These are phyloP conservation scores for Monosporozyma solicola DNA, from an alignment of 805 yeast genomes.

Conservation along the genomic window DNA sequence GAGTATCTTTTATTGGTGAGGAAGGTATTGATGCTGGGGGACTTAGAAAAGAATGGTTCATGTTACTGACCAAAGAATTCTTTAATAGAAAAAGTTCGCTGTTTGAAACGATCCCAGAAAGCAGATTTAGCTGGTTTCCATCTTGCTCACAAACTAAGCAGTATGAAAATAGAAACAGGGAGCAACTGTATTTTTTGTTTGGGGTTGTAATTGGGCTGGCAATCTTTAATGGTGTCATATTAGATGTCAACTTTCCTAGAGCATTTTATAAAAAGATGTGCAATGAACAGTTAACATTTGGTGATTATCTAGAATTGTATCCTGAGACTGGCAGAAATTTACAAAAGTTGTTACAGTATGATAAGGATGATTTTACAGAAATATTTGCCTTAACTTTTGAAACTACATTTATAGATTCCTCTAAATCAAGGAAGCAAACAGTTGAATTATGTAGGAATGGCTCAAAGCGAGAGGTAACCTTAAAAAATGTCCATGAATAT, in stretches of 20 bases:
- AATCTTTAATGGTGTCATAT: slow-evolving; percentile 77
- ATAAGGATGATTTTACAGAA: slow-evolving; percentile 37
- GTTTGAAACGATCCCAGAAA: slow-evolving; percentile 57
- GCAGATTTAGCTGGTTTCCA: slow-evolving; percentile 70
- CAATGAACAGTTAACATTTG: slow-evolving; percentile 42
- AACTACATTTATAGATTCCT: slow-evolving; percentile 21
- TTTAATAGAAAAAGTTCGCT: slow-evolving; percentile 63
- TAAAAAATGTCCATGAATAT: slow-evolving; percentile 49
- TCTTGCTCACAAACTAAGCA: slow-evolving; percentile 32
- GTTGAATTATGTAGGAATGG: slow-evolving; percentile 56
- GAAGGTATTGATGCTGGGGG: slow-evolving; percentile 98
- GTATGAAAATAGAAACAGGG: slow-evolving; percentile 10
- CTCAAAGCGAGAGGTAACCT: slow-evolving; percentile 42
- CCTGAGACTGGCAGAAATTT: slow-evolving; percentile 58
- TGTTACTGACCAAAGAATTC: slow-evolving; percentile 57
- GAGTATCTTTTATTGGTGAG: slow-evolving; percentile 75
- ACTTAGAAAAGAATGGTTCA: slow-evolving; percentile 87
- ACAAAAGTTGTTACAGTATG: slow-evolving; percentile 37
- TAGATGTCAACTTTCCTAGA: slow-evolving; percentile 70
- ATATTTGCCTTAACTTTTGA: slow-evolving; percentile 55
- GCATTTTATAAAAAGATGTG: slow-evolving; percentile 70
- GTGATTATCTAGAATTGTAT: slow-evolving; percentile 58
- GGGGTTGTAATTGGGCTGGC: slow-evolving; percentile 89
- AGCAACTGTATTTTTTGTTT: slow-evolving; percentile 59
- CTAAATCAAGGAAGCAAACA: slow-evolving; percentile 13